Evolutionary conservation across 2,329 filamentous ascomycete genomes (phyloP), one percentile per base, ranked within the genome.

Genomic region (Aspergillus floridensis): DNA sequence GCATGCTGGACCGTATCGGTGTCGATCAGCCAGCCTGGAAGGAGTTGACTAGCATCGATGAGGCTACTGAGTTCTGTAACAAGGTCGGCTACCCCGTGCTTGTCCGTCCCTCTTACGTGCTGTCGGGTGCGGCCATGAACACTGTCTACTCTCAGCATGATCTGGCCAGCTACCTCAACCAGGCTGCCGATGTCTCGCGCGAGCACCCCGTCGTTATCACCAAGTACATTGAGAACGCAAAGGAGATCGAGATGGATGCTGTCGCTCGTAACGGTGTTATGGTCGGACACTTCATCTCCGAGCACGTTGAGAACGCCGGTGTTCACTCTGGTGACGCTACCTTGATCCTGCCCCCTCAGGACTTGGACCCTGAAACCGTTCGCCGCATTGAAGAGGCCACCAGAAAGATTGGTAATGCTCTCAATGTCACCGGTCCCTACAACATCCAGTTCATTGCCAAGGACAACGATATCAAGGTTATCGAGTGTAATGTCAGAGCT

Each of bases 371-470:
- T 6, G 93, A 95, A 65, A 99, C 95, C 0, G 93, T 98, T 55
- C 81, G 87, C 61, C 87, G 93, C 66, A 98, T 99, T 59, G 92
- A 93, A 75, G 93, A 97, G 75, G 95, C 95, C 3, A 98, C 95
- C 14, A 85, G 89, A 67, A 98, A 98, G 84, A 98, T 99, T 68
- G 95, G 90, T 66, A 88, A 90, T 63, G 93, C 95, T 16, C 84
- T 98, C 60, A 97, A 98, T 74, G 89, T 99, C 58, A 98, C 95
- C 46, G 95, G 95, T 53, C 95, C 95, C 22, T 97, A 90, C 85
- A 99, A 99, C 79, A 99, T 99, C 64, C 95, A 99, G 76, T 98
- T 99, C 81, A 99, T 99, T 70, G 95, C 95, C 70, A 98, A 98
- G 81, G 93, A 98, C 76, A 98, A 98, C 75, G 93, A 98, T 67